Conservation (phyloP, 495 filamentous ascomycete species). For the Halenospora varia region DNA sequence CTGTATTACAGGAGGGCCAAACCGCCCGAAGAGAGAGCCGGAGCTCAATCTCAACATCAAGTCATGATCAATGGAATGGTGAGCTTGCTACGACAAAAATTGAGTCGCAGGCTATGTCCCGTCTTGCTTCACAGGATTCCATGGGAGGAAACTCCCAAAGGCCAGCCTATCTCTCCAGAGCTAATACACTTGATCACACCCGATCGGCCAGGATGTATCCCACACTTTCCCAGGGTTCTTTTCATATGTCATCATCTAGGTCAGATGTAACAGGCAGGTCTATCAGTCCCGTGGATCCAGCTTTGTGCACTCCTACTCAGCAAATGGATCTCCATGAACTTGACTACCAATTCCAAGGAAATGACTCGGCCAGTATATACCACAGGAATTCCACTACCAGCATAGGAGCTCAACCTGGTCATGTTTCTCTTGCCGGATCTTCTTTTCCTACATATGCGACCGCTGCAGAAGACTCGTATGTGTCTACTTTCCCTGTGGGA, state of each 20-base stretch:
- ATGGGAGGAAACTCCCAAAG: slow-evolving; percentile 21
- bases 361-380: slow-evolving; percentile 10
- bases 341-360: slow-evolving; percentile 16
- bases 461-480: slow-evolving; percentile 18
- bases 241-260: slow-evolving; percentile 21
- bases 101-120: slow-evolving; percentile 19
- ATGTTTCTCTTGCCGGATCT: slow-evolving; percentile 9
- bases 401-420: not conserved
- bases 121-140: slow-evolving; percentile 21
- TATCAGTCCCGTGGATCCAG: slow-evolving; percentile 17
- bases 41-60: slow-evolving; percentile 9
- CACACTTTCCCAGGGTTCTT: slow-evolving; percentile 20
- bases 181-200: slow-evolving; percentile 21
- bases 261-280: slow-evolving; percentile 25
- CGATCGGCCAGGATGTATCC: slow-evolving; percentile 18
- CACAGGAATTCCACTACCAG: slow-evolving; percentile 15
- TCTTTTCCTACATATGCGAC: slow-evolving; percentile 15
- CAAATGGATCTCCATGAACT: slow-evolving; percentile 19
- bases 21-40: slow-evolving; percentile 4
- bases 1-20: slow-evolving; percentile 4
- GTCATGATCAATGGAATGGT: slow-evolving; percentile 12
- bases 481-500: slow-evolving; percentile 6
- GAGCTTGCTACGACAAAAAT: slow-evolving; percentile 1
- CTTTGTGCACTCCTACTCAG: slow-evolving; percentile 18
- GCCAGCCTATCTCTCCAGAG: slow-evolving; percentile 3